Conservation (phyloP, 177 flowering plant species). For the Vitis hybrid region DNA sequence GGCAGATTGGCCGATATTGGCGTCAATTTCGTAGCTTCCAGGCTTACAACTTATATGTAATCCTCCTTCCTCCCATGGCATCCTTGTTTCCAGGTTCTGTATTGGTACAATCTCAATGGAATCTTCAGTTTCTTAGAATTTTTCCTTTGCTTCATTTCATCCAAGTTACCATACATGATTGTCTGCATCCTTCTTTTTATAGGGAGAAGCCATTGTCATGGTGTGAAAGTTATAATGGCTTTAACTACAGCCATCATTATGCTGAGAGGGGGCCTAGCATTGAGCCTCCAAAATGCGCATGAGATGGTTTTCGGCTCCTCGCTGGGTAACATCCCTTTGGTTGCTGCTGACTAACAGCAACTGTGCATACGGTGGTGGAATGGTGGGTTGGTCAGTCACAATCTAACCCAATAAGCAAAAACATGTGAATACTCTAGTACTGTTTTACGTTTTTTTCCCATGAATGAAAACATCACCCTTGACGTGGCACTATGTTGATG, state of each 20-base stretch:
- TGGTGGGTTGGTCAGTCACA: not conserved
- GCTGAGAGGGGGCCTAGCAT: constrained; percentile 12
- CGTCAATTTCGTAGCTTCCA: not conserved
- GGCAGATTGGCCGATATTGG: not conserved
- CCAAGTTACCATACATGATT: not conserved
- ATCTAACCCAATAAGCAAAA: not conserved
- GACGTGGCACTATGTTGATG: constrained; percentile 7
- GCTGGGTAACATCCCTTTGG: not conserved
- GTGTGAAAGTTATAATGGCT: not conserved
- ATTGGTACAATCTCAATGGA: not conserved
- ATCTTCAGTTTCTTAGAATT: constrained; percentile 1
- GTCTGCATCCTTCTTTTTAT: not conserved
- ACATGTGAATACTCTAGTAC: too few relatives aligned
- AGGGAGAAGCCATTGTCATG: constrained; percentile 4
- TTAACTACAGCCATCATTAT: not conserved
- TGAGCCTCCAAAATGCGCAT: not conserved
- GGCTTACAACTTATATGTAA: not conserved
- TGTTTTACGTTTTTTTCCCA: not conserved
- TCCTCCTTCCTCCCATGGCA: too few relatives aligned
- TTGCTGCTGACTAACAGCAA: too few relatives aligned
- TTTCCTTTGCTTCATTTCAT: not conserved
- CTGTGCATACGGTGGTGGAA: too few relatives aligned
- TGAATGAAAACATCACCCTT: not conserved
- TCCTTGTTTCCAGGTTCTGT: too few relatives aligned
- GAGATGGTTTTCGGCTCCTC: not conserved